phyloP scores from a whole-genome alignment of 768 basidiomycete species.

The Hydnomerulius pinastri region DNA sequence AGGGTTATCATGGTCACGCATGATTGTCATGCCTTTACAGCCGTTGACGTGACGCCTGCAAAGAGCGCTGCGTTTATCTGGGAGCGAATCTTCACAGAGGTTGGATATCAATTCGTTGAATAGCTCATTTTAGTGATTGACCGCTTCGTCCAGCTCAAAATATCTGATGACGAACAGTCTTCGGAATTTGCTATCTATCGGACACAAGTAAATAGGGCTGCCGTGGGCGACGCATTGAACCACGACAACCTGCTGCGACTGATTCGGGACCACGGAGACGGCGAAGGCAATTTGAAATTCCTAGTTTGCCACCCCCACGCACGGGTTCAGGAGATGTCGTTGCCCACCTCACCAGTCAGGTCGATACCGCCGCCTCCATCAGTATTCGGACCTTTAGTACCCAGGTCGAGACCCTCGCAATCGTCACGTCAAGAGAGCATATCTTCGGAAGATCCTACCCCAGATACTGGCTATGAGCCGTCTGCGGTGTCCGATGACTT shows the following conservation, averaged over 20 bases:
- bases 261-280: constrained; percentile 72
- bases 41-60: constrained; percentile 71
- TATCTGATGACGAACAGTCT: constrained; percentile 80
- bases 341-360: constrained; percentile 42
- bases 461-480: constrained; percentile 67
- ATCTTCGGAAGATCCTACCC: constrained; percentile 62
- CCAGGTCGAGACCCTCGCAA: constrained; percentile 46
- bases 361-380: constrained; percentile 55
- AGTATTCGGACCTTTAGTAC: constrained; percentile 48
- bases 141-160: constrained; percentile 55
- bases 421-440: constrained; percentile 68
- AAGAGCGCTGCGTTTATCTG: constrained; percentile 68
- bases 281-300: constrained; percentile 81
- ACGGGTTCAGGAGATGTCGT: constrained; percentile 54
- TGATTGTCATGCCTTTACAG: constrained; percentile 74
- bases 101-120: constrained; percentile 31
- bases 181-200: constrained; percentile 76
- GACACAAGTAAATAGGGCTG: constrained; percentile 81
- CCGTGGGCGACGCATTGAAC: constrained; percentile 70
- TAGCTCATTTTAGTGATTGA: constrained; percentile 7
- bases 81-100: constrained; percentile 81
- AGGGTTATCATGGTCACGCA: constrained; percentile 65
- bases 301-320: constrained; percentile 71
- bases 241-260: constrained; percentile 72
- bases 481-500: constrained; percentile 53